A percentile compares a stretch with the other conserved stretches of the same genome.
Evolutionary conservation across 805 yeast genomes (phyloP).

Genomic region (Clavispora phyllophila): DNA sequence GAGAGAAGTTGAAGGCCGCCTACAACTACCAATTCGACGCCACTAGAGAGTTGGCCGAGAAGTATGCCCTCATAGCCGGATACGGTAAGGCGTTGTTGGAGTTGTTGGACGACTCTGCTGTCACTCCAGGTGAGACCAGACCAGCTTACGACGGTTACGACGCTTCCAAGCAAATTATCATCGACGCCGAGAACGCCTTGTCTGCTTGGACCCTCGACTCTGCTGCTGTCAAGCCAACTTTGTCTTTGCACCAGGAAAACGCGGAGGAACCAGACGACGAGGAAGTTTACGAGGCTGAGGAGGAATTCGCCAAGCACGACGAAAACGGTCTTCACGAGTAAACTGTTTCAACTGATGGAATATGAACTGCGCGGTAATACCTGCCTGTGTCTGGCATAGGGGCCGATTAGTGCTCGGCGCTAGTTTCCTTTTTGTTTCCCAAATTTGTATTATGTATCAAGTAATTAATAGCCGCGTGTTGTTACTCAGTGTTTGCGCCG

Average conservation of each 20-base stretch:
- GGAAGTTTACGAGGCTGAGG: conserved; percentile 50
- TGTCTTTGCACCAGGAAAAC: conserved; percentile 72
- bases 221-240: conserved; percentile 91
- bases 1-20: conserved; percentile 96
- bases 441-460: conserved; percentile 3
- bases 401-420: not conserved
- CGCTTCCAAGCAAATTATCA: conserved; percentile 95
- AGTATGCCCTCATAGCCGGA: conserved; percentile 95
- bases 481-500: not conserved
- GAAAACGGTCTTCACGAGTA: conserved; percentile 21
- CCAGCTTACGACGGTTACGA: conserved; percentile 98
- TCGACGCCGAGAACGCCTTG: conserved; percentile 93
- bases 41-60: conserved; percentile 90
- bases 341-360: not conserved
- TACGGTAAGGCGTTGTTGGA: conserved; percentile 97
- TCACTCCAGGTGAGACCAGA: conserved; percentile 98
- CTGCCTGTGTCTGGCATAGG: not conserved
- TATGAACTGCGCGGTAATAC: not conserved
- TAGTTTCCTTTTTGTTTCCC: not conserved
- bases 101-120: conserved; percentile 93
- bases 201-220: conserved; percentile 95
- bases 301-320: conserved; percentile 40
- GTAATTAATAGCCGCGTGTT: not conserved
- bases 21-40: conserved; percentile 96
- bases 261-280: conserved; percentile 35